Percentiles rank a stretch among this genome's conserved stretches.
Conservation (phyloP, 441 rosid genomes). For the Brassica balearica region DNA sequence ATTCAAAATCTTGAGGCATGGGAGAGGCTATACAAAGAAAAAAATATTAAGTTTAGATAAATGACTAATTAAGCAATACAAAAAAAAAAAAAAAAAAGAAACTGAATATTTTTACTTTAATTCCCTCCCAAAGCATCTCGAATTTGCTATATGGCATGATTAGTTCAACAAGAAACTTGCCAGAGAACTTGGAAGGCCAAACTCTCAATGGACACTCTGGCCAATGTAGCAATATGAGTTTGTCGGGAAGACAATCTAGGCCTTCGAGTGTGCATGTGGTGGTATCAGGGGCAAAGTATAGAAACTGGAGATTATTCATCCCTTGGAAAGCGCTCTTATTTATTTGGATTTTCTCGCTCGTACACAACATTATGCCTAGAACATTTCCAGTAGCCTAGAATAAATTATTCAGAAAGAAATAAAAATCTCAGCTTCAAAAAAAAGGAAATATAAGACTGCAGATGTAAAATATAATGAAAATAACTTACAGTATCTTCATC, state of each 20-base stretch:
- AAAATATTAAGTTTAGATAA: neutral
- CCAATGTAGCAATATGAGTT: neutral
- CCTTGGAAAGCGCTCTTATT: constrained; percentile 27
- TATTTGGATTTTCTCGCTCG: neutral
- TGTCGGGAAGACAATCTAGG: constrained; percentile 14
- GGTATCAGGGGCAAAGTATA: constrained; percentile 1
- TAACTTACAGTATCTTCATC: constrained; percentile 5
- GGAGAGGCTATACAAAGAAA: neutral
- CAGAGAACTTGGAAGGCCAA: neutral
- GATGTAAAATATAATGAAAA: too few species aligned
- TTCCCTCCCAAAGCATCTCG: neutral
- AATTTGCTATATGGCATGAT: neutral
- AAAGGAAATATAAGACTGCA: neutral
- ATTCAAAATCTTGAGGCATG: neutral
- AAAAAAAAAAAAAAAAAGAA: too few species aligned
- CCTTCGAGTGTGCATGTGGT: neutral
- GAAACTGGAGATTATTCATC: constrained; percentile 44
- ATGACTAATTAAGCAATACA: neutral
- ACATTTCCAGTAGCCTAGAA: constrained; percentile 23
- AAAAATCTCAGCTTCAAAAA: neutral
- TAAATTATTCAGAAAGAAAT: neutral
- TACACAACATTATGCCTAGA: neutral
- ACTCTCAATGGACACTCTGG: neutral
- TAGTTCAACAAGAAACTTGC: neutral
- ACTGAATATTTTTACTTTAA: neutral